Evolutionary conservation across 192 early-diverging fungal species (phyloP).

Genomic region (Coemansia interrupta): DNA sequence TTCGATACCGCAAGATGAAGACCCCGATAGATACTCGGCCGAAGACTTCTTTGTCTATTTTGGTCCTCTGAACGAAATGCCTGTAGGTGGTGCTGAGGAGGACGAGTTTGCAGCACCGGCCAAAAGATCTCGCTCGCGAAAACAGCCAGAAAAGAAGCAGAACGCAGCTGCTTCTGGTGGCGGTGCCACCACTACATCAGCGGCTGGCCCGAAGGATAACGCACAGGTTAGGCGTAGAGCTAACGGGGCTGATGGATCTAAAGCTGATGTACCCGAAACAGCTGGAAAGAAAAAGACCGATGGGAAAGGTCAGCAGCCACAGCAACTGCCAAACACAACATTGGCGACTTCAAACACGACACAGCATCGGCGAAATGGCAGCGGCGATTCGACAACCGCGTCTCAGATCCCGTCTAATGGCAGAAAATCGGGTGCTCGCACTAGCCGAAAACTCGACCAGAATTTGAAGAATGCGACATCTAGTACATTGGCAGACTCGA

Average conservation of each 20-base stretch:
- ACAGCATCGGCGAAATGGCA: not conserved
- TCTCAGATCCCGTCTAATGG: slow-evolving; percentile 44
- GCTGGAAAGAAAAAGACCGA: slow-evolving; percentile 27
- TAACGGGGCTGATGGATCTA: slow-evolving; percentile 20
- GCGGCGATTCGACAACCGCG: not conserved
- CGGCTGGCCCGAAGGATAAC: slow-evolving; percentile 14
- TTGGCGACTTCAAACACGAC: not conserved
- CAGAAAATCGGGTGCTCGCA: slow-evolving; percentile 42
- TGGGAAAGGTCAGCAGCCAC: slow-evolving; percentile 17
- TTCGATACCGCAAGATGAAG: slow-evolving; percentile 19
- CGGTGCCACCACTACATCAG: not conserved
- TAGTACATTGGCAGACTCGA: slow-evolving; percentile 11
- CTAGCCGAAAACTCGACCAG: slow-evolving; percentile 47
- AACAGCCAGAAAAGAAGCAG: slow-evolving; percentile 37
- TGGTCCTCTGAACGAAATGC: slow-evolving; percentile 48
- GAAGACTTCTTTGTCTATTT: slow-evolving; percentile 54
- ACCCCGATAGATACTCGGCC: slow-evolving; percentile 34
- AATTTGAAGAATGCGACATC: slow-evolving; percentile 7
- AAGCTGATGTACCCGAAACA: slow-evolving; percentile 13
- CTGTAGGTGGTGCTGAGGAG: slow-evolving; percentile 11
- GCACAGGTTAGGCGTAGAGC: slow-evolving; percentile 18
- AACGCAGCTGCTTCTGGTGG: not conserved
- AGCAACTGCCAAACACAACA: not conserved
- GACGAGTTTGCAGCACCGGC: slow-evolving; percentile 22
- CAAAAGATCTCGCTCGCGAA: slow-evolving; percentile 29